Percentiles rank a stretch among this genome's conserved stretches.
These are phyloP conservation scores for Camellia lanceoleosa DNA, from an alignment of 148 eudicot genomes.

Conservation along the genomic window DNA sequence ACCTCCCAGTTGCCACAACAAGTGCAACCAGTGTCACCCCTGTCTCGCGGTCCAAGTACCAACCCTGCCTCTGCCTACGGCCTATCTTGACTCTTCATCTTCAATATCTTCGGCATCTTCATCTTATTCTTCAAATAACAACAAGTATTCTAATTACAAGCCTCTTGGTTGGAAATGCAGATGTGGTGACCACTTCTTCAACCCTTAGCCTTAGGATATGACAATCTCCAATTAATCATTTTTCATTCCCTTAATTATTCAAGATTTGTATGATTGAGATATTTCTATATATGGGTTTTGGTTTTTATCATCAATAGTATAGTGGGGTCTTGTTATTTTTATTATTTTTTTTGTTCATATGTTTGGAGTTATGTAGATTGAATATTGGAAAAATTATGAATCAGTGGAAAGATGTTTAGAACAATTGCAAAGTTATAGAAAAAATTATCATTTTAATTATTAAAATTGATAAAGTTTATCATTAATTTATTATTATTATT, in stretches of 20 bases:
- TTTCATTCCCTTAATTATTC: not conserved
- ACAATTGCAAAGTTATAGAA: too few species aligned
- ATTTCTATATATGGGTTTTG: not conserved
- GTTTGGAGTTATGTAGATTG: too few species aligned
- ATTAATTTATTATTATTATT: not conserved
- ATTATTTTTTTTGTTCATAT: not conserved
- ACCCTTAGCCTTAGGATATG: slow-evolving; percentile 37
- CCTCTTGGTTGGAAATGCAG: slow-evolving; percentile 93
- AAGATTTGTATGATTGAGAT: not conserved
- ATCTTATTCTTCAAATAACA: slow-evolving; percentile 27
- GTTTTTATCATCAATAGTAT: too few species aligned
- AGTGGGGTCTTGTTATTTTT: too few species aligned
- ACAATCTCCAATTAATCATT: not conserved
- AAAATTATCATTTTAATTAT: too few species aligned
- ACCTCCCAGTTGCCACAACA: slow-evolving; percentile 95
- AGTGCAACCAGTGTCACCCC: slow-evolving; percentile 93
- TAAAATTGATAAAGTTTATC: too few species aligned
- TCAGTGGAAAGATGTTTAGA: too few species aligned
- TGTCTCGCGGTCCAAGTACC: slow-evolving; percentile 87
- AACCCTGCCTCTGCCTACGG: slow-evolving; percentile 28
- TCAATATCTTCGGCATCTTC: slow-evolving; percentile 13
- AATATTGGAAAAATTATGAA: too few species aligned
- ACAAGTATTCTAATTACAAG: slow-evolving; percentile 85
- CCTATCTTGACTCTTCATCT: too few species aligned
- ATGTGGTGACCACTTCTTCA: slow-evolving; percentile 59